Base-by-base conservation (phyloP, 2,329 filamentous ascomycete genomes). In the Fusarium newnesense region DNA sequence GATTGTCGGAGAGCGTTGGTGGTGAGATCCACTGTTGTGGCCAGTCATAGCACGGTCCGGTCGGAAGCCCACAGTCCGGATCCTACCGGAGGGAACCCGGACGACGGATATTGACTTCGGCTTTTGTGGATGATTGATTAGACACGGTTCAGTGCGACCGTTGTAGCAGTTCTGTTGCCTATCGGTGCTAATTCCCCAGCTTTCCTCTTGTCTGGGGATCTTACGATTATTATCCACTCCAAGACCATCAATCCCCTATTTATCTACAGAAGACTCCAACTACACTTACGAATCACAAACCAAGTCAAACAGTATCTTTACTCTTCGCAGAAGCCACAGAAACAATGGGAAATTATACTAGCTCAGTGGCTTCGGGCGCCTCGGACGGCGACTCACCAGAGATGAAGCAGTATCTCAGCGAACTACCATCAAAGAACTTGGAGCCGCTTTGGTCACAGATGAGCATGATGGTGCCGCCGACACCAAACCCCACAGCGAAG, bases 391-490 rank as follows among this genome's bases (percentile, higher is more conserved):
- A 75, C 40, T 69, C 73, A 3, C 69, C 72, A 8, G 76, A 75
- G 56, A 80, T 81, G 80, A 61, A 76, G 54, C 69, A 76, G 19
- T 81, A 78, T 56, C 72, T 81, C 30, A 64, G 67, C 15, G 63
- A 69, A n/a, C 75, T 82, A 9, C 80, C 80, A 3, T 64, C 77
- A 0, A 74, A 80, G 47, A 69, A 81, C 62, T 52, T 82, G 8
- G 81, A 81, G 67, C 87, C 86, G 0, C 74, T 88, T 9, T 88
- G 86, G 87, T 81, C 81, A 7, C 82, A 86, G 49, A 87, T 88
- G 85, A 79, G 77, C 39, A 76, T 75, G 32, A 81, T 87, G 70
- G 86, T 86, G 19, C 85, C 86, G 5, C 83, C 84, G 1, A 77
- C 77, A 0, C 87, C 86, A 4, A 85, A 85, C 42, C 87, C 86